These are phyloP conservation scores for Eucalyptus erythrocorys DNA, from an alignment of 345 rosid genomes.

Conservation along the genomic window DNA sequence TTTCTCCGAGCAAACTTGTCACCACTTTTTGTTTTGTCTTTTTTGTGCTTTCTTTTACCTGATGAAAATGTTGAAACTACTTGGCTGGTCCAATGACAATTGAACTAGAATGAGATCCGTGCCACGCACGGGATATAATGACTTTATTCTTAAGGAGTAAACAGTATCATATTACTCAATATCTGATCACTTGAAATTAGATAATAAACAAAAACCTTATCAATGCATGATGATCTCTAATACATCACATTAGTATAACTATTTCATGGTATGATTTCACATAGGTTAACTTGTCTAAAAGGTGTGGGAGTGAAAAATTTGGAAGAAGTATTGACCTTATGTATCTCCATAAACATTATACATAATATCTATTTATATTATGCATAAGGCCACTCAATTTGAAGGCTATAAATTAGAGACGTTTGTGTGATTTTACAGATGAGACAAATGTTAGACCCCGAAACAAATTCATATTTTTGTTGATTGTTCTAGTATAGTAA, in stretches of 20 bases:
- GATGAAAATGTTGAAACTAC: not conserved
- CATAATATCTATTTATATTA: not conserved
- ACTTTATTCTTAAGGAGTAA: not conserved
- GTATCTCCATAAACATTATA: not conserved
- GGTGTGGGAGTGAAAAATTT: not conserved
- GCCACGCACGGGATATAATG: not conserved
- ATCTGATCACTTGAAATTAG: not conserved
- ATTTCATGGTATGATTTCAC: not conserved
- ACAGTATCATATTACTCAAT: not conserved
- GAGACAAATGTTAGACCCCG: not conserved
- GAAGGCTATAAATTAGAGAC: not conserved
- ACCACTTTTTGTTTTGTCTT: not conserved
- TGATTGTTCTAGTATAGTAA: not conserved
- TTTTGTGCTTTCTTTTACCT: not conserved
- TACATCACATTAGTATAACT: not conserved
- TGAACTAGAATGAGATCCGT: not conserved
- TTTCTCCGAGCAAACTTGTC: not conserved
- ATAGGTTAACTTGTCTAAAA: not conserved
- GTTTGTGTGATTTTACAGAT: not conserved
- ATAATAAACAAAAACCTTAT: not conserved
- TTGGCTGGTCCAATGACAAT: not conserved
- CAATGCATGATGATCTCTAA: not conserved
- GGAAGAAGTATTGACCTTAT: not conserved
- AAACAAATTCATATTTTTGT: not conserved
- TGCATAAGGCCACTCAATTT: not conserved